Evolutionary conservation across 805 yeast species (phyloP), one percentile per base, ranked within the genome.

Genomic region (Lachancea kluyveri): DNA sequence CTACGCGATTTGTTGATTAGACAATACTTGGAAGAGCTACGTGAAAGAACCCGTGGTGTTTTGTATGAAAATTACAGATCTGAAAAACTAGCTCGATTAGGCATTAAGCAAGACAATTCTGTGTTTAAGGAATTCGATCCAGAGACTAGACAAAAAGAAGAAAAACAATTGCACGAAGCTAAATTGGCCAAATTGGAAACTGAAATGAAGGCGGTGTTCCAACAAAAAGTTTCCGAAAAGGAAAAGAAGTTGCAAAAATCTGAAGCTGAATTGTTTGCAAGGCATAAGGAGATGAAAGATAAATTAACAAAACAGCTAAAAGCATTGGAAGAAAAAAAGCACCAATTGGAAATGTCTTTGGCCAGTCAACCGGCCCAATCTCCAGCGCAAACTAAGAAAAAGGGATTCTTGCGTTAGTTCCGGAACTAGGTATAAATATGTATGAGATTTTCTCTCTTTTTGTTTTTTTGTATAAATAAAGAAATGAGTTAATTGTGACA

Each of bases 121-220:
- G 97, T 90, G n/a, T 92, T 92, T 68, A 78, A 80, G 58, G 96
- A 86, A 58, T 86, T 87, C 54, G 95, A 90, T 60, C 98, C 98
- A 18, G 75, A 80, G 33, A 70, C 81, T 46, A 85, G 84, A 64
- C 94, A 86, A 62, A 94, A 82, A 60, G 97, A 92, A 64, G 97
- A 92, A 63, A 80, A 83, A 52, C 79, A 81, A 21, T 70, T 85
- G 54, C 97, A 92, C 58, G 96, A 86, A 64, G 94, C 94, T 41
- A 87, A 90, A 57, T 70, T 92, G 50, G 81, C 88, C 36, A 86
- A 85, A 67, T 75, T 92, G 80, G 97, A 92, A 66, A 74, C 86
- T 24, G 97, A 92, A 64, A 87, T 92, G 96, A 88, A 90, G 66
- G 70, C 79, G 17, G 95, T 92, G 35, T 92, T 92, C 77, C 95